A percentile compares a stretch with the other conserved stretches of the same genome.
Conservation (phyloP, 441 rosid species). For the Jatropha podagrica region DNA sequence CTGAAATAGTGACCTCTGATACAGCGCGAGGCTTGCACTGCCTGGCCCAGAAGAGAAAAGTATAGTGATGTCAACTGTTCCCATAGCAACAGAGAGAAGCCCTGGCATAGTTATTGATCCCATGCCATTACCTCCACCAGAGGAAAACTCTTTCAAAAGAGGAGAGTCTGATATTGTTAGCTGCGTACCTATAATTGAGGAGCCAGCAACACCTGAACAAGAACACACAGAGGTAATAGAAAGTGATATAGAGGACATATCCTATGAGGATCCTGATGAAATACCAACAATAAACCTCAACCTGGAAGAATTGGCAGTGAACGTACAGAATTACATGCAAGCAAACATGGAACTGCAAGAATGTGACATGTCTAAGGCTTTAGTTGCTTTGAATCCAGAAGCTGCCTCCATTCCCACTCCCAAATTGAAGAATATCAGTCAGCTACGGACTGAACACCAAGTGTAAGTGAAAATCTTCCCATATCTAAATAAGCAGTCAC, state of each 20-base stretch:
- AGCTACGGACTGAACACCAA: slow-evolving; percentile 91
- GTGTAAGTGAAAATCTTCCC: slow-evolving; percentile 64
- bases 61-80: slow-evolving; percentile 46
- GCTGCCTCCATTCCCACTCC: slow-evolving; percentile 74
- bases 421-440: slow-evolving; percentile 74
- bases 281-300: slow-evolving; percentile 81
- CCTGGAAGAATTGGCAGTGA: slow-evolving; percentile 58
- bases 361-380: slow-evolving; percentile 80
- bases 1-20: slow-evolving; percentile 22
- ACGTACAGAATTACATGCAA: slow-evolving; percentile 66
- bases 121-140: slow-evolving; percentile 46
- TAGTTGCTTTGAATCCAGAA: slow-evolving; percentile 77
- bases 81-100: slow-evolving; percentile 35
- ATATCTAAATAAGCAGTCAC: background rate
- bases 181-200: slow-evolving; percentile 75
- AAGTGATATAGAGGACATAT: slow-evolving; percentile 72
- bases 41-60: slow-evolving; percentile 85
- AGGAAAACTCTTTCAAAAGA: slow-evolving; percentile 31
- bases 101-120: slow-evolving; percentile 36
- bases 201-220: slow-evolving; percentile 79
- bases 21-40: slow-evolving; percentile 93
- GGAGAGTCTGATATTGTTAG: slow-evolving; percentile 25
- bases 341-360: slow-evolving; percentile 73
- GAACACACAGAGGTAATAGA: slow-evolving; percentile 42
- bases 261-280: slow-evolving; percentile 70